Percentiles rank a stretch among this genome's conserved stretches.
Evolutionary conservation across 2,329 filamentous ascomycete species (phyloP).

Genomic region (Mariannaea sp.): DNA sequence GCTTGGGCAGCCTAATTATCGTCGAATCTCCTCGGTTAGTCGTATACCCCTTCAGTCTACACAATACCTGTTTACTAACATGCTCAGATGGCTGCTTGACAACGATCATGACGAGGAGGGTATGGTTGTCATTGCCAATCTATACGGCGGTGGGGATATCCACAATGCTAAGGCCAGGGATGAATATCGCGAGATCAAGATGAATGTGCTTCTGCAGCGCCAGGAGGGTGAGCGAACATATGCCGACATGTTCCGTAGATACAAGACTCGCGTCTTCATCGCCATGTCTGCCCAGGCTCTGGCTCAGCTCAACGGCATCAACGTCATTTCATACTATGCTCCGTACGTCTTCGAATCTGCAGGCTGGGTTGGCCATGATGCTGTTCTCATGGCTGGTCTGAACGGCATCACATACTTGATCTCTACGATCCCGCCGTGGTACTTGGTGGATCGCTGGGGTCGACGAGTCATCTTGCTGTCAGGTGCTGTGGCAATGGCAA

Average conservation of each 20-base stretch:
- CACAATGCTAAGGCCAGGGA: constrained; percentile 91
- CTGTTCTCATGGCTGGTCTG: constrained; percentile 95
- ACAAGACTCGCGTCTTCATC: constrained; percentile 91
- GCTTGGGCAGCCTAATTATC: constrained; percentile 85
- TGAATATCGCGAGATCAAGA: constrained; percentile 98
- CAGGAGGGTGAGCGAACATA: constrained; percentile 96
- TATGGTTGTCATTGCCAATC: constrained; percentile 95
- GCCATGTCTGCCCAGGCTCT: constrained; percentile 98
- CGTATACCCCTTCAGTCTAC: constrained; percentile 1
- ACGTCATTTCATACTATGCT: constrained; percentile 99
- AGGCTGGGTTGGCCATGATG: constrained; percentile 89
- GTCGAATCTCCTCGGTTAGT: constrained; percentile 90
- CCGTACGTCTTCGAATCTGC: constrained; percentile 96
- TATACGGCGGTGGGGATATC: constrained; percentile 95
- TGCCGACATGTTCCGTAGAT: constrained; percentile 90
- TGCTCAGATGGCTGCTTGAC: constrained; percentile 85
- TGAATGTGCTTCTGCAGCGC: constrained; percentile 90
- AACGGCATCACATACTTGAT: constrained; percentile 89
- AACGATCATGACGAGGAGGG: constrained; percentile 98
- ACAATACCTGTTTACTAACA: constrained; percentile 35
- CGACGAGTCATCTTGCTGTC: constrained; percentile 87
- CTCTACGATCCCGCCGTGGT: constrained; percentile 96
- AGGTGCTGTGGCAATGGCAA: constrained; percentile 85
- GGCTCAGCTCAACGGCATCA: constrained; percentile 97
- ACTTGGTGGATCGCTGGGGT: constrained; percentile 91